Conservation (phyloP, 257 asterid species). For the Solanum paucissectum region DNA sequence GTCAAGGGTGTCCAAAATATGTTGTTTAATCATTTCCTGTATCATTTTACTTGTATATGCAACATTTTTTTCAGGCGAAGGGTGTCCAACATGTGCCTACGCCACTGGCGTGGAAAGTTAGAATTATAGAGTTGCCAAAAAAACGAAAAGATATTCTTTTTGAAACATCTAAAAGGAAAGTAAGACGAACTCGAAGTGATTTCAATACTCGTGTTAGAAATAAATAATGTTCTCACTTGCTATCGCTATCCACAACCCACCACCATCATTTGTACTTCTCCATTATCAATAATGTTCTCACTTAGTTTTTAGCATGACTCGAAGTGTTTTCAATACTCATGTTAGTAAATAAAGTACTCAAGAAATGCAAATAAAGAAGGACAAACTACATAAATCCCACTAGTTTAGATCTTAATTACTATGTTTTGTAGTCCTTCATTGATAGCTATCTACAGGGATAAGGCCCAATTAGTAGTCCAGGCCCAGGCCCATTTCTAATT, state of each 20-base stretch:
- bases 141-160: too few species aligned
- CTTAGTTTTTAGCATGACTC: not conserved
- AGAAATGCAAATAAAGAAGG: not conserved
- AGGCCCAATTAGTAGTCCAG: not conserved
- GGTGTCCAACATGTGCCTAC: too few species aligned
- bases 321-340: not conserved
- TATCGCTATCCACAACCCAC: not conserved
- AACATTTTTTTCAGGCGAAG: too few species aligned
- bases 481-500: not conserved
- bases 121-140: too few species aligned
- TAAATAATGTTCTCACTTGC: too few species aligned
- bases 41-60: too few species aligned
- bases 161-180: not conserved
- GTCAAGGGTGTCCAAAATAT: too few species aligned
- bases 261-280: not conserved
- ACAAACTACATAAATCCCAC: too few species aligned
- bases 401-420: too few species aligned
- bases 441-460: not conserved
- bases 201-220: not conserved
- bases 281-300: not conserved
- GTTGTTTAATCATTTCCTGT: too few species aligned
- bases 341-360: not conserved
- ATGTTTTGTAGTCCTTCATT: not conserved
- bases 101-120: too few species aligned
- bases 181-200: not conserved